phyloP scores from a whole-genome alignment of 2,329 filamentous ascomycete genomes.

The Xylariaceae sp. region DNA sequence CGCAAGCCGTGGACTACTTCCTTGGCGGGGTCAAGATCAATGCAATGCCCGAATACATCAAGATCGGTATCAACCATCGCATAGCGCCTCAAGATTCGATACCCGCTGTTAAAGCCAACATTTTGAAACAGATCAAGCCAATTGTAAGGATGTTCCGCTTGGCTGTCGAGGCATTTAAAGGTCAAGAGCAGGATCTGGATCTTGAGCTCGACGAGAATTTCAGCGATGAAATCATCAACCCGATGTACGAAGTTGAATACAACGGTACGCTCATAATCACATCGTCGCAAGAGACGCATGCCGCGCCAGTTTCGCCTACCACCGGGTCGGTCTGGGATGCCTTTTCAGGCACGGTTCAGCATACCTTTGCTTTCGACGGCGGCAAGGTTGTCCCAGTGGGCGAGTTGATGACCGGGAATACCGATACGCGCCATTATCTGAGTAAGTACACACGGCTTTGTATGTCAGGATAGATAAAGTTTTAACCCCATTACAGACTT shows the following conservation, averaged over 20 bases:
- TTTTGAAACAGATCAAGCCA: constrained; percentile 52
- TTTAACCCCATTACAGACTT: constrained; percentile 34
- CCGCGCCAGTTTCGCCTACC: constrained; percentile 46
- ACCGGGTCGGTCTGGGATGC: constrained; percentile 40
- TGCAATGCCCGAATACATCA: constrained; percentile 61
- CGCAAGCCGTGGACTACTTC: constrained; percentile 61
- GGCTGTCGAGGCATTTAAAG: constrained; percentile 53
- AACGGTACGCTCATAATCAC: constrained; percentile 48
- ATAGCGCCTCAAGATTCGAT: constrained; percentile 61
- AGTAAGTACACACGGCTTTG: constrained; percentile 36
- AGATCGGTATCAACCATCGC: constrained; percentile 60
- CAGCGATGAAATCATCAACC: constrained; percentile 28
- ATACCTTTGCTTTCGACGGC: constrained; percentile 44
- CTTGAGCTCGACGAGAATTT: constrained; percentile 31
- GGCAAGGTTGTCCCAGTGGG: constrained; percentile 45
- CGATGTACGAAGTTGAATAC: constrained; percentile 47
- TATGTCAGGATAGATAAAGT: neutral
- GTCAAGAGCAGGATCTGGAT: constrained; percentile 41
- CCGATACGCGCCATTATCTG: constrained; percentile 46
- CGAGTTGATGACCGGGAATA: constrained; percentile 47
- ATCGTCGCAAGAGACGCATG: constrained; percentile 41
- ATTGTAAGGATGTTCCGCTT: constrained; percentile 56
- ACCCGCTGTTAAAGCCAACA: constrained; percentile 51
- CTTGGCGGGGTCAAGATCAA: constrained; percentile 63
- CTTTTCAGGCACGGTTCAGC: constrained; percentile 43